phyloP scores from a whole-genome alignment of 2,329 filamentous ascomycete genomes.

The Fusarium nisikadoi region DNA sequence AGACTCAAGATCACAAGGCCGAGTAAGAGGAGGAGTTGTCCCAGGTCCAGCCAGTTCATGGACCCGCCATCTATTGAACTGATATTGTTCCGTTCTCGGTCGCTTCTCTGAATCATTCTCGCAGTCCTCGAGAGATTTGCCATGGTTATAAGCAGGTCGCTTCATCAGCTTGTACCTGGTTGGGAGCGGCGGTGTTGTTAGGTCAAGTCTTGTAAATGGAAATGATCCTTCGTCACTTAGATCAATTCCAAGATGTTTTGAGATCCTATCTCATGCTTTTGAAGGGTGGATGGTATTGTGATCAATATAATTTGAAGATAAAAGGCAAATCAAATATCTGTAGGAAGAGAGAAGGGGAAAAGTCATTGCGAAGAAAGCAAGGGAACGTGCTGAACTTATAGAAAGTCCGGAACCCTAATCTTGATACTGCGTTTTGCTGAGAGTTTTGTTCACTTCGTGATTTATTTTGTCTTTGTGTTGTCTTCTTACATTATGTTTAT shows the following conservation, averaged over 20 bases:
- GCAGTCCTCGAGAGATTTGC: not conserved
- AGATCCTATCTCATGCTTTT: too few species aligned
- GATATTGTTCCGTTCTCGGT: not conserved
- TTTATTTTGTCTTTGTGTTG: not conserved
- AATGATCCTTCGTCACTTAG: fast-evolving
- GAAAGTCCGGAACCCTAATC: not conserved
- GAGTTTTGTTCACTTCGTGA: not conserved
- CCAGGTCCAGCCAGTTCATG: too few species aligned
- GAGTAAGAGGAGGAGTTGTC: too few species aligned
- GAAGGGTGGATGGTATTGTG: fast-evolving
- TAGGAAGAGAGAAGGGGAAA: not conserved
- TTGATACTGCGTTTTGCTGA: fast-evolving
- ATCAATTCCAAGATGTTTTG: not conserved
- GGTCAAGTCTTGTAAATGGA: fast-evolving
- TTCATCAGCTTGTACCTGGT: not conserved
- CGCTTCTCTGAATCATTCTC: not conserved
- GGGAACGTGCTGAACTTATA: not conserved
- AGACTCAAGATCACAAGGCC: too few species aligned
- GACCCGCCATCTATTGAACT: fast-evolving
- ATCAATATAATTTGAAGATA: too few species aligned
- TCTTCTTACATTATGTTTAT: fast-evolving
- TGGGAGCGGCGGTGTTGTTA: fast-evolving
- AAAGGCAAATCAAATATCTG: not conserved
- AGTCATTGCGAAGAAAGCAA: not conserved
- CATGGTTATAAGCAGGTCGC: not conserved